Percentiles rank a stretch among this genome's conserved stretches.
Evolutionary conservation across 768 basidiomycete species (phyloP).

Genomic region (Lactifluus echinatus): DNA sequence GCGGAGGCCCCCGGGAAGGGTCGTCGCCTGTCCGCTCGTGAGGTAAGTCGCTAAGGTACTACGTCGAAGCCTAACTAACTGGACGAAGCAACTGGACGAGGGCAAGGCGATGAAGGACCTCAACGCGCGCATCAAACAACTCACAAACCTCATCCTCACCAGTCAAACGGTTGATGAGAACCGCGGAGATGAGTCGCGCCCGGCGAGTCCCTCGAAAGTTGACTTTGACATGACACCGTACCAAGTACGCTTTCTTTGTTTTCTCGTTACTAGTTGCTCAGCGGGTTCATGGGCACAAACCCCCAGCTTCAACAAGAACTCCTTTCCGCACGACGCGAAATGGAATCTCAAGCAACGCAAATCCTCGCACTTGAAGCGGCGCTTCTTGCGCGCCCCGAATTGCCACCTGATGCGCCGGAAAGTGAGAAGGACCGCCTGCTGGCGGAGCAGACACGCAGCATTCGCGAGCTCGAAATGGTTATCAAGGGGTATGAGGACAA

Average conservation of each 20-base stretch:
- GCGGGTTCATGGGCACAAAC: not conserved
- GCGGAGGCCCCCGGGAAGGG: conserved; percentile 42
- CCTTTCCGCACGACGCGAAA: conserved; percentile 62
- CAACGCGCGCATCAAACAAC: conserved; percentile 68
- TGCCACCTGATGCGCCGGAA: conserved; percentile 57
- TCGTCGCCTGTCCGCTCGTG: conserved; percentile 39
- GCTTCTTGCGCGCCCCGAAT: conserved; percentile 58
- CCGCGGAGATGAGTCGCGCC: conserved; percentile 62
- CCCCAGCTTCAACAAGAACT: conserved; percentile 82
- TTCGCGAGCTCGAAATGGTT: conserved; percentile 69
- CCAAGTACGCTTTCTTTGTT: conserved; percentile 40
- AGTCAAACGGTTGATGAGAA: conserved; percentile 72
- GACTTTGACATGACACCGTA: conserved; percentile 88
- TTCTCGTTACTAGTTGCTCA: not conserved
- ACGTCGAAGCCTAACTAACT: not conserved
- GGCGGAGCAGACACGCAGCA: conserved; percentile 61
- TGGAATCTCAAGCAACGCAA: conserved; percentile 75
- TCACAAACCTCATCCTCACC: conserved; percentile 79
- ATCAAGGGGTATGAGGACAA: conserved; percentile 67
- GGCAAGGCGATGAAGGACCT: conserved; percentile 79
- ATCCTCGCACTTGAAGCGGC: conserved; percentile 79
- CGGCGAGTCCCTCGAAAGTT: conserved; percentile 77
- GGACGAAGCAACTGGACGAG: conserved; percentile 67
- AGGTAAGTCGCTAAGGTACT: conserved; percentile 26
- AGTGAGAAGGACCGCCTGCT: conserved; percentile 69